Base-by-base conservation (phyloP, 106 monocot species). In the Acorus gramineus region DNA sequence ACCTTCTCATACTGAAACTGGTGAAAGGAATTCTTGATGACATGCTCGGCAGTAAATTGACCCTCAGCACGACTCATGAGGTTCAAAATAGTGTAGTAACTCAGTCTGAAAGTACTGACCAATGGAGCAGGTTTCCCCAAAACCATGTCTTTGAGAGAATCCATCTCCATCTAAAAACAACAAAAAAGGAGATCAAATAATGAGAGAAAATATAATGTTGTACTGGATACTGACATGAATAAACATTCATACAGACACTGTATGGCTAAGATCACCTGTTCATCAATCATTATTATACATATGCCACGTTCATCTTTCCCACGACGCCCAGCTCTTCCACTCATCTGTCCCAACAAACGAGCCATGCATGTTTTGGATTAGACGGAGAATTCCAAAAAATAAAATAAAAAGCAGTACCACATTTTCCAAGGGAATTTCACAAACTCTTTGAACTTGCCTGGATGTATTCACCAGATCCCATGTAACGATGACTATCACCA, bases 1-100 rank as follows among this genome's bases (percentile, higher is more conserved):
- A 89, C 98, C 98, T 92, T 98, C 69, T 98, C 98, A 76, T 92
- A 98, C 70, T 98, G 98, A 73, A 98, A 98, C 53, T 98, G 87
- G 70, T 98, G 98, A 72, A 98, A 98, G 48, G 92, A 98, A 83
- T 98, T 81, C 61, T 81, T 91, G 69, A 98, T 98, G 53, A 98
- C 98, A 85, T 92, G 92, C 71, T 98, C 98, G 46, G 98, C 98
- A 66, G 92, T 98, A 70, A 98, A 98, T 67, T 98, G 98, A 59
- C 98, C 98, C 74, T 98, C 98, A 14, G 85, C 85, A 59, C 88
- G 98, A 61, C 98, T 88, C 98, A 98, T 74, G 61, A 98, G 57
- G 69, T 98, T 98, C 73, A 98, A 63, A 74, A 98, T 98, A 46
- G 98, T 79, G 64, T 89, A 98, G 74, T 98, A 98, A 56, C 98